Evolutionary conservation across 306 rosid genomes (phyloP), one percentile per base, ranked within the genome.

Genomic region (Hylodesmum podocarpum): DNA sequence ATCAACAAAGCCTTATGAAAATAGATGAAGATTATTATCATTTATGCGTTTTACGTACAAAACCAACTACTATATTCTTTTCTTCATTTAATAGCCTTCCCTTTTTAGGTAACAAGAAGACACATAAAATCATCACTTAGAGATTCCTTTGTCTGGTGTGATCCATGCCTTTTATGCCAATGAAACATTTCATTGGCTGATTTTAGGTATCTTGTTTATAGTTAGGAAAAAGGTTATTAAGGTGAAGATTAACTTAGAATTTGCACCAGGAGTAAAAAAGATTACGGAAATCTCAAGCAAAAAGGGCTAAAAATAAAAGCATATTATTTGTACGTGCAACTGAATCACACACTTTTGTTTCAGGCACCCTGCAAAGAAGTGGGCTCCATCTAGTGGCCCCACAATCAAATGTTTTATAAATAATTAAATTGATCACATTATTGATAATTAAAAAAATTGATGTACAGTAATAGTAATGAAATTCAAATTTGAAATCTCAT

Each of bases 321-420:
- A 54, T 44, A 2, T 59, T 54, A 5, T 34, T 14, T 72, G 78
- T 44, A 40, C 73, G 44, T 19, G 59, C 59, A 58, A 24, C 36
- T 57, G 36, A 72, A 65, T 22, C 34, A 72, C 82, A 78, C 80
- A 64, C 22, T 39, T 61, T 33, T 27, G 37, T 27, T 27, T 6
- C 19, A 14, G 10, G 36, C 4, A 58, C 39, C 37, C 39, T 22
- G 34, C 79, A 37, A 53, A 64, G 6, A 68, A 59, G 39, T 59
- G 53, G 47, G 41, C 31, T 14, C 75, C 82, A 57, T 28, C 63
- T 22, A 51, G 54, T 63, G 72, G 11, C 85, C 79, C 87, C 78
- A 83, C 84, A 79, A 83, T 76, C 81, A 76, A 82, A 13, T 27
- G n/a, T n/a, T n/a, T n/a, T n/a, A n/a, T n/a, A n/a, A n/a, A n/a